Evolutionary conservation across 192 early-diverging fungal genomes (phyloP).

Genomic region (Jimgerdemannia flammicorona): DNA sequence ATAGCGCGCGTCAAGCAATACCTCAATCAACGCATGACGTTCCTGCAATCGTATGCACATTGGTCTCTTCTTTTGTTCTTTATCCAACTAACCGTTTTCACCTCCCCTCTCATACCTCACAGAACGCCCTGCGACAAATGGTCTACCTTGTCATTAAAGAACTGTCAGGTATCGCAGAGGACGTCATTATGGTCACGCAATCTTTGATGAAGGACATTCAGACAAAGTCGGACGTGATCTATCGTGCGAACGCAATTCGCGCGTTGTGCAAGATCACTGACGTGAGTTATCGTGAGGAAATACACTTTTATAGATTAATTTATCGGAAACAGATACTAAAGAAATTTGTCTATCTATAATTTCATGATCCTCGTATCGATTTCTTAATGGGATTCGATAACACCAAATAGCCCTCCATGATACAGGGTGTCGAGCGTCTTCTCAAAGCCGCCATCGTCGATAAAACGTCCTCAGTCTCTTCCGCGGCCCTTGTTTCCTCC

Average conservation of each 20-base stretch:
- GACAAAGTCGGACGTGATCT: conserved; percentile 85
- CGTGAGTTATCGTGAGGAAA: conserved; percentile 40
- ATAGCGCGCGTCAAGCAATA: neutral
- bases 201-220: conserved; percentile 97
- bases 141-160: conserved; percentile 98
- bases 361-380: neutral
- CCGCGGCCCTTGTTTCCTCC: conserved; percentile 88
- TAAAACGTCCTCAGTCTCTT: conserved; percentile 83
- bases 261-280: conserved; percentile 95
- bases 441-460: conserved; percentile 97
- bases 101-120: neutral
- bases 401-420: conserved; percentile 72
- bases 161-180: conserved; percentile 86
- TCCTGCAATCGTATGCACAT: too few species aligned
- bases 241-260: conserved; percentile 94
- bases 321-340: neutral
- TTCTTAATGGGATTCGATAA: neutral
- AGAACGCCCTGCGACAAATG: conserved; percentile 94
- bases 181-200: conserved; percentile 97
- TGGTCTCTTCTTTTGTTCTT: neutral
- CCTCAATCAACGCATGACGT: too few species aligned
- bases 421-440: conserved; percentile 94
- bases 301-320: too few species aligned
- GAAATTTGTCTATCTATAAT: neutral
- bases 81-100: neutral